Evolutionary conservation across 75 land plant species (phyloP).

Genomic region (Larix kaempferi): DNA sequence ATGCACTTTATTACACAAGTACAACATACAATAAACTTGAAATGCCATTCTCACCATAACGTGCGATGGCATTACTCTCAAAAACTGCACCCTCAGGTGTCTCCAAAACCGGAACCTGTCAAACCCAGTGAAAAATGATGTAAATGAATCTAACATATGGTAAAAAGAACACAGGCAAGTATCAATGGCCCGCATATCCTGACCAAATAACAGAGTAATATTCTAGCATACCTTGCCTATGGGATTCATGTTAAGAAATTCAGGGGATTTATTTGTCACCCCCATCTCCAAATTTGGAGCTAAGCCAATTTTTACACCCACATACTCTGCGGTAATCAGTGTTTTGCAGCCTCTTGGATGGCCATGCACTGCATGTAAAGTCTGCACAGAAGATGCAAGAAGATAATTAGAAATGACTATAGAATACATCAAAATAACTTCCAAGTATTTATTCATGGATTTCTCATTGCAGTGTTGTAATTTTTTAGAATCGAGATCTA

Average conservation of each 20-base stretch:
- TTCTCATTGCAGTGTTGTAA: too few species aligned
- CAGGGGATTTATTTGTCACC: conserved; percentile 82
- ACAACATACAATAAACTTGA: background rate
- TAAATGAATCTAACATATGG: background rate
- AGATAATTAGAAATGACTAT: background rate
- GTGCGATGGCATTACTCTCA: conserved; percentile 97
- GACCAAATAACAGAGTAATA: background rate
- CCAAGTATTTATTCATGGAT: too few species aligned
- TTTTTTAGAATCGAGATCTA: too few species aligned
- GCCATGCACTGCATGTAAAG: conserved; percentile 43
- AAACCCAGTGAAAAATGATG: background rate
- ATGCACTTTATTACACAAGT: background rate
- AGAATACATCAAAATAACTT: too few species aligned
- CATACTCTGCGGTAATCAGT: conserved; percentile 82
- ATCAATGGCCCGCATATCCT: background rate
- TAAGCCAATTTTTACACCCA: conserved; percentile 59
- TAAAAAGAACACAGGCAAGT: background rate
- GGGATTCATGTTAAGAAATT: conserved; percentile 87
- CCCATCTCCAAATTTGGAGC: conserved; percentile 75
- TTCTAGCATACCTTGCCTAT: conserved; percentile 78
- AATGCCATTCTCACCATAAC: conserved; percentile 56
- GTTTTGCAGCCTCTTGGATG: conserved; percentile 81
- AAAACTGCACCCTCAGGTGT: conserved; percentile 91
- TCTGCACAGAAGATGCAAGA: conserved; percentile 26
- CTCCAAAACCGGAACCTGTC: conserved; percentile 84